Evolutionary conservation across 2,329 filamentous ascomycete genomes (phyloP), one percentile per base, ranked within the genome.

Genomic region (Fusarium scirpi): DNA sequence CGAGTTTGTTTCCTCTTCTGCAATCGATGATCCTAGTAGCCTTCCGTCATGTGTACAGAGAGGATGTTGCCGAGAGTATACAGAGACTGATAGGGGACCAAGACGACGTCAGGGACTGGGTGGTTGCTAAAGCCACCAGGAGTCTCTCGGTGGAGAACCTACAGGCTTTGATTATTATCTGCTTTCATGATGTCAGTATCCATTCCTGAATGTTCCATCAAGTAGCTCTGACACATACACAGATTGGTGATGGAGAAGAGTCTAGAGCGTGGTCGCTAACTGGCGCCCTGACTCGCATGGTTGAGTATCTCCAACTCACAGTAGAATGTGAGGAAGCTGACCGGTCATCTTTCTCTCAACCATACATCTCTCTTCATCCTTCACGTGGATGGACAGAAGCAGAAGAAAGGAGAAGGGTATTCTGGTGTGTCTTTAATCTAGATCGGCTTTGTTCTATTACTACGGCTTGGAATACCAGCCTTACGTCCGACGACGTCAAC

Each of bases 371-470:
- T 8, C 45, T 48, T 8, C 32, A 45, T 8, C 53, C 58, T 1
- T 67, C 80, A 4, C 63, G 72, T 6, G 71, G 67, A 44, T 79
- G 77, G 77, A 73, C 76, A 0, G 72, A 78, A 9, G 74, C 76
- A 15, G 76, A 78, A 18, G 75, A 78, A 30, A 59, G 77, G 6
- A 61, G 77, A 9, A 64, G 77, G 8, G 76, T 78, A 0, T 79
- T 79, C 24, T 78, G 77, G 77, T 78, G 71, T 6, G 65, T 79
- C 6, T 79, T 79, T 40, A 74, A 71, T 12, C 49, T 79, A 1
- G 77, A 79, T n/a, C 55, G 55, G 6, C 58, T 32, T 22, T 43
- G 53, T 22, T 45, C 54, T 8, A 22, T 58, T 24, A 46, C 5
- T 3, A 48, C 13, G 6, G 77, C 73, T 1, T 79, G 77, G 77